phyloP scores from a whole-genome alignment of 352 stramenopile genomes.

The Pythium aristosporum region DNA sequence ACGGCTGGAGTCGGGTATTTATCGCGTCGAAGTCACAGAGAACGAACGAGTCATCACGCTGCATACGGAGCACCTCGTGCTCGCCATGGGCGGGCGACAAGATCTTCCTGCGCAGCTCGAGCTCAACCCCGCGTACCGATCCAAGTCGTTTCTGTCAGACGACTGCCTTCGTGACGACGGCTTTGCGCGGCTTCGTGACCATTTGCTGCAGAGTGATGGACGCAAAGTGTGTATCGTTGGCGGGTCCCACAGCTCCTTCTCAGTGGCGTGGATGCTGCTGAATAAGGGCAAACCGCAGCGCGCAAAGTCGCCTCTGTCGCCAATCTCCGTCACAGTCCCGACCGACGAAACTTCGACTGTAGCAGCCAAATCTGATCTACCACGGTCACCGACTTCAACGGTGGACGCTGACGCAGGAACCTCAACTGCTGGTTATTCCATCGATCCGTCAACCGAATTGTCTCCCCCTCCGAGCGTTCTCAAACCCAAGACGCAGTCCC shows the following conservation, averaged over 20 bases:
- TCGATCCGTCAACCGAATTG: background rate
- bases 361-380: background rate
- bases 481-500: background rate
- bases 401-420: background rate
- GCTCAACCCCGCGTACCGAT: slow-evolving; percentile 29
- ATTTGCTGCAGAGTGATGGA: slow-evolving; percentile 41
- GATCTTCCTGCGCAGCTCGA: slow-evolving; percentile 38
- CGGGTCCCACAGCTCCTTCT: slow-evolving; percentile 86
- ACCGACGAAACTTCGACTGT: background rate
- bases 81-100: slow-evolving; percentile 71
- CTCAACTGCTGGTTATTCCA: background rate
- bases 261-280: slow-evolving; percentile 74
- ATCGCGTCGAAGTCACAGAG: slow-evolving; percentile 44
- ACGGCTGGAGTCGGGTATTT: slow-evolving; percentile 45
- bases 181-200: slow-evolving; percentile 46
- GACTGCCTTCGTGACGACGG: slow-evolving; percentile 61
- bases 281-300: slow-evolving; percentile 42
- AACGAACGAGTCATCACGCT: slow-evolving; percentile 39
- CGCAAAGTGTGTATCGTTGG: slow-evolving; percentile 81
- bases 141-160: slow-evolving; percentile 73
- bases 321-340: background rate
- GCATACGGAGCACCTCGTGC: slow-evolving; percentile 57
- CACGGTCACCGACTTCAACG: background rate
- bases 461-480: background rate
- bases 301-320: slow-evolving; percentile 3